Base-by-base conservation (phyloP, 2,329 filamentous ascomycete species). In the Phialophora verrucosa region DNA sequence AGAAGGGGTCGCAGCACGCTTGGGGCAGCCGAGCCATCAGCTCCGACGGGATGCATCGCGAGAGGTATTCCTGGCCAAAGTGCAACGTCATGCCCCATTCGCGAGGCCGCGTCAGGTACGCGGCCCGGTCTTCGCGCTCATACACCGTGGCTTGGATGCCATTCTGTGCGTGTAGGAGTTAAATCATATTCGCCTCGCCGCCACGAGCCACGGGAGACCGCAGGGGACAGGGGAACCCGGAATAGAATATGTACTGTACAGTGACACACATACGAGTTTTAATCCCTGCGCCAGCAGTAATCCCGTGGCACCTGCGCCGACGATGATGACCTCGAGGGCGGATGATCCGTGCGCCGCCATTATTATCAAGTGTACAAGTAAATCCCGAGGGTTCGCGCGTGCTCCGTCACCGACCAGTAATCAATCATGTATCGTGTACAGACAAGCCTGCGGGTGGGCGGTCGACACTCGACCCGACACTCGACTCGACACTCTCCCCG, bases 31-130 rank as follows among this genome's bases (percentile, higher is more conserved):
- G 59, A 49, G 64, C 17, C 54, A 51, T 49, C 17, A 66, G 51
- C 10, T 66, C 59, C 5, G 59, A 44, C 4, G 64, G 59, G 27
- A 66, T 62, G 49, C 59, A 62, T 63, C 63, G 62, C 14, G 59
- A 31, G 27, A 66, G 42, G 51, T 57, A 58, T 17, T 57, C 42
- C 32, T 49, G 50, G 6, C 56, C 57, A 5, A 58, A 67, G 42
- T 67, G 65, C 11, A 67, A 23, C 14, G 59, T 59, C 66, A 69
- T 69, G 12, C 63, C 63, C 66, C 66, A 66, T 57, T 67, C 62
- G 29, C 65, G 62, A 38, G 65, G 62, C n/a, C 65, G 62, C 20
- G 56, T 62, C 25, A 12, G 56, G 12, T 65, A 65, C 17, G 58
- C 55, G 5, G 54, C 27, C 25, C 42, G 27, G 25, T 53, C 51